Conservation (phyloP, 768 basidiomycete species). For the Podaxis carcinomalis region DNA sequence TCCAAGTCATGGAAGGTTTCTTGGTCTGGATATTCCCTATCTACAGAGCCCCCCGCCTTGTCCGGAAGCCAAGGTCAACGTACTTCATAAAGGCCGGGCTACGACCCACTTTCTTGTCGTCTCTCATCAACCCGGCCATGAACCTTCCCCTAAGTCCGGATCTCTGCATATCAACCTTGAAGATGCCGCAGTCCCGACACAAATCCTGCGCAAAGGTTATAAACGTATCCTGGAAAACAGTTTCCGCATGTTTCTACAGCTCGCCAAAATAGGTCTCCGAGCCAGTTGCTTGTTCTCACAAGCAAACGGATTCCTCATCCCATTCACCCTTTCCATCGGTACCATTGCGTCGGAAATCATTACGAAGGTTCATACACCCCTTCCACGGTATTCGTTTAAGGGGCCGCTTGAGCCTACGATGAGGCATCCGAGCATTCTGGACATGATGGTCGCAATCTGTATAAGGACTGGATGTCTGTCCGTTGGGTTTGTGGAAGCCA, state of each 20-base stretch:
- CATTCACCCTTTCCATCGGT: not conserved
- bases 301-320: not conserved
- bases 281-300: not conserved
- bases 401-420: not conserved
- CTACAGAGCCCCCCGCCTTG: not conserved
- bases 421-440: not conserved
- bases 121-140: not conserved
- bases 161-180: not conserved
- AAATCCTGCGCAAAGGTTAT: not conserved
- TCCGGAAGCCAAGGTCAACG: not conserved
- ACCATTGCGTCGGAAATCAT: not conserved
- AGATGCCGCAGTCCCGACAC: not conserved
- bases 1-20: not conserved
- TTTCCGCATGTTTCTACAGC: not conserved
- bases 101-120: not conserved
- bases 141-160: not conserved
- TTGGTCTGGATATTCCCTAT: not conserved
- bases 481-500: not conserved
- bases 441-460: not conserved
- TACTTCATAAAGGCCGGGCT: not conserved
- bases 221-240: not conserved
- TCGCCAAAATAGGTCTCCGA: not conserved
- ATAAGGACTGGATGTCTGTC: not conserved
- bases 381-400: not conserved
- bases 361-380: not conserved